Evolutionary conservation across 306 rosid genomes (phyloP), one percentile per base, ranked within the genome.

Genomic region (Citrullus mucosospermus): DNA sequence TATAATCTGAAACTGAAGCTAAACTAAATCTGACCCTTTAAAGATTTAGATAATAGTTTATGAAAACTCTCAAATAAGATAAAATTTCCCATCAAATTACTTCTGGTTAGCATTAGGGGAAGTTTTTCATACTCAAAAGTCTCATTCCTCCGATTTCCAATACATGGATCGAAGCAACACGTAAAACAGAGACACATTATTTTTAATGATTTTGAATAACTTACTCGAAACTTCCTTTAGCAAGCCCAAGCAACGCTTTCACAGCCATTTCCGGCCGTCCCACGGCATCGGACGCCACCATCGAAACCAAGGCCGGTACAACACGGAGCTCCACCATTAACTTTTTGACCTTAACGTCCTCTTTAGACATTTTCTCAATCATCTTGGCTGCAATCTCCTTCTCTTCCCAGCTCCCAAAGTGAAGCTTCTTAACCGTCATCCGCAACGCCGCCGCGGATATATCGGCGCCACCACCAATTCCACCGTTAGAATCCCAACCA

Each of bases 361-460:
- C 88, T 82, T 82, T 91, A 12, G 91, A 91, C 61, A 92, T 81
- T 72, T 76, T 82, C 53, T 77, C 88, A 84, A 96, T 91, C 89
- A 86, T 93, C 73, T 78, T 75, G 3, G 96, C 93, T 41, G 97
- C 95, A 53, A 62, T 48, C 81, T 91, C 97, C 78, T 88, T 96
- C 91, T 92, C 97, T 82, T 87, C 90, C 91, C 91, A 88, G 81
- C 83, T 85, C 41, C 99, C 99, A 30, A 96, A 96, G 87, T 96
- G 96, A 82, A 96, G 97, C 82, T 81, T 88, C 90, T 96, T 96
- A 85, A 96, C 99, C 6, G 91, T 85, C 84, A 78, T 89, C 80
- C 90, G 91, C 80, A 96, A 77, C 85, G 81, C 83, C 57, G 56
- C 81, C 51, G 59, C 82, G 11, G 69, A 78, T 43, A n/a, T 34